Conservation (phyloP, 805 yeast genomes). For the Starmerella kuoi region DNA sequence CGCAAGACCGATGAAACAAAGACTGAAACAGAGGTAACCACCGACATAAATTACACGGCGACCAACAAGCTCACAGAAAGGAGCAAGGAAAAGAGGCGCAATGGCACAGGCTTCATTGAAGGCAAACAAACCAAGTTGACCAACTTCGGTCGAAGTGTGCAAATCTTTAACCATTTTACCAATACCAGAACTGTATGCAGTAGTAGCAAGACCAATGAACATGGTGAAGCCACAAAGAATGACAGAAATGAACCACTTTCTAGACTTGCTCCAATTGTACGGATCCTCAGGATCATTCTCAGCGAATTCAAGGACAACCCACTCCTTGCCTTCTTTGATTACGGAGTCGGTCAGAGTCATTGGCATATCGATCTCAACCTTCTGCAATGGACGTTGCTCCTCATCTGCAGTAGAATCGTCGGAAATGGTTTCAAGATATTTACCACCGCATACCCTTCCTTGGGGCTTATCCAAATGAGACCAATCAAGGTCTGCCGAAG, state of each 20-base stretch:
- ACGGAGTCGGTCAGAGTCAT: constrained; percentile 20
- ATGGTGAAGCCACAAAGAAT: constrained; percentile 61
- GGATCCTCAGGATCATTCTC: constrained; percentile 89
- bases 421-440: constrained; percentile 14
- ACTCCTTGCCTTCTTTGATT: constrained; percentile 21
- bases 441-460: constrained; percentile 22
- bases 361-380: constrained; percentile 20
- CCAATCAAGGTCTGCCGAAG: constrained; percentile 22
- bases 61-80: constrained; percentile 47
- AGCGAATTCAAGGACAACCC: constrained; percentile 51
- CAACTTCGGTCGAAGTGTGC: constrained; percentile 54
- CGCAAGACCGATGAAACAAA: constrained; percentile 33
- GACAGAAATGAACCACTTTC: constrained; percentile 41
- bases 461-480: constrained; percentile 18
- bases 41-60: constrained; percentile 41
- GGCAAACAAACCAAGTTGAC: constrained; percentile 44
- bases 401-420: constrained; percentile 12
- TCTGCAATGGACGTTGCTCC: constrained; percentile 16
- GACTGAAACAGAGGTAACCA: constrained; percentile 39
- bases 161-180: constrained; percentile 47
- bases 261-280: constrained; percentile 56
- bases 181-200: constrained; percentile 81
- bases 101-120: constrained; percentile 52
- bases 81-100: constrained; percentile 52
- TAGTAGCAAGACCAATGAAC: constrained; percentile 86